These are phyloP conservation scores for Teunomyces barrocoloradensis DNA, from an alignment of 805 yeast genomes.

Conservation along the genomic window DNA sequence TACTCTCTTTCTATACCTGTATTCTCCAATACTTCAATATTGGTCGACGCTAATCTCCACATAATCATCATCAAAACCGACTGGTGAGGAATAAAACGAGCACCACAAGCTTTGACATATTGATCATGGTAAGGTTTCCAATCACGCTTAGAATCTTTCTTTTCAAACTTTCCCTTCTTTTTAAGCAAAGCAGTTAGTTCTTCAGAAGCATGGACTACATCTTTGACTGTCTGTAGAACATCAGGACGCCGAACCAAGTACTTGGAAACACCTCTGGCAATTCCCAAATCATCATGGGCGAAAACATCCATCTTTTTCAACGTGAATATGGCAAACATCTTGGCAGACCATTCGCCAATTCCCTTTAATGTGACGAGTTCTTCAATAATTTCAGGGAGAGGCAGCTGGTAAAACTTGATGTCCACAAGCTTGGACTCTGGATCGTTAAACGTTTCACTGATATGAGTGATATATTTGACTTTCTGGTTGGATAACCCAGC, in stretches of 20 bases:
- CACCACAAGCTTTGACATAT: constrained; percentile 53
- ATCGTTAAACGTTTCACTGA: constrained; percentile 51
- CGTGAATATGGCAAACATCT: constrained; percentile 79
- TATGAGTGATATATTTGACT: constrained; percentile 55
- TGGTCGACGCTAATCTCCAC: constrained; percentile 69
- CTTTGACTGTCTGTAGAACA: constrained; percentile 44
- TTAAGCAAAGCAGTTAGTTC: constrained; percentile 30
- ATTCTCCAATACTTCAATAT: constrained; percentile 43
- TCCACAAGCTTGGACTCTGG: constrained; percentile 31
- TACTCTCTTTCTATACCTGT: neutral
- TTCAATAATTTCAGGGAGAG: constrained; percentile 46
- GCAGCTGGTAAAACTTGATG: constrained; percentile 35
- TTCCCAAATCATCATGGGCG: constrained; percentile 77
- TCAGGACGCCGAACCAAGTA: constrained; percentile 58
- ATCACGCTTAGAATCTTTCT: constrained; percentile 45
- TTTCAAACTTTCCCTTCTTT: constrained; percentile 35
- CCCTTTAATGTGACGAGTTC: constrained; percentile 61
- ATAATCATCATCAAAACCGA: constrained; percentile 65
- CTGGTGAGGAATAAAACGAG: constrained; percentile 61
- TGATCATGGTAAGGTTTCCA: constrained; percentile 71
- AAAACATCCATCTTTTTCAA: constrained; percentile 66
- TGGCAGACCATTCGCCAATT: constrained; percentile 83
- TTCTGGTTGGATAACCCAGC: constrained; percentile 74
- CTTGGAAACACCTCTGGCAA: constrained; percentile 73
- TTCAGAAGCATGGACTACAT: constrained; percentile 30